These are phyloP conservation scores for Sabuloglossum arenarium DNA, from an alignment of 495 filamentous ascomycete species.

Conservation along the genomic window DNA sequence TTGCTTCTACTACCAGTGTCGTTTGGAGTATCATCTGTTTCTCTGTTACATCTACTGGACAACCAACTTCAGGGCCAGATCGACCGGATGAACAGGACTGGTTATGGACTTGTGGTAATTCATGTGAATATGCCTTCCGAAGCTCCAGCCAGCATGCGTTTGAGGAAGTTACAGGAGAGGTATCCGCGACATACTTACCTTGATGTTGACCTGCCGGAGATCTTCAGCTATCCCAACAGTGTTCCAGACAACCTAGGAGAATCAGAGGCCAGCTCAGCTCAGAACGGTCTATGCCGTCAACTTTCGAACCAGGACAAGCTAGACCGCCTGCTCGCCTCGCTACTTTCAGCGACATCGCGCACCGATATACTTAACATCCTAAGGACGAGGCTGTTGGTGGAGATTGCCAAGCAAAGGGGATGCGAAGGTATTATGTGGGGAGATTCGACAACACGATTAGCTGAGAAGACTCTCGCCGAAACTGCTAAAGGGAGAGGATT, in stretches of 20 bases:
- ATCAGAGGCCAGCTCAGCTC: conserved; percentile 14
- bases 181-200: conserved; percentile 42
- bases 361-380: conserved; percentile 51
- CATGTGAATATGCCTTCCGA: conserved; percentile 33
- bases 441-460: conserved; percentile 69
- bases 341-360: conserved; percentile 52
- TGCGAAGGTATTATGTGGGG: conserved; percentile 62
- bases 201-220: conserved; percentile 32
- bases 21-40: conserved; percentile 62
- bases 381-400: conserved; percentile 44
- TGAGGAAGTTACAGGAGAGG: conserved; percentile 15
- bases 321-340: conserved; percentile 28
- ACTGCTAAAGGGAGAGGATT: conserved; percentile 81
- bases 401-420: conserved; percentile 31
- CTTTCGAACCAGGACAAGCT: conserved; percentile 22
- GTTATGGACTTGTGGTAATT: conserved; percentile 46
- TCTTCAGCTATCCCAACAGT: conserved; percentile 21
- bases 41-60: conserved; percentile 55
- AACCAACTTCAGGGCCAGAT: conserved; percentile 39
- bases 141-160: not conserved
- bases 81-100: conserved; percentile 29
- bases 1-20: conserved; percentile 61
- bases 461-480: conserved; percentile 66
- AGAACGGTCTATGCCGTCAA: conserved; percentile 6
- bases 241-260: conserved; percentile 14